phyloP scores from a whole-genome alignment of 345 rosid species.

The Melaleuca quinquenervia region DNA sequence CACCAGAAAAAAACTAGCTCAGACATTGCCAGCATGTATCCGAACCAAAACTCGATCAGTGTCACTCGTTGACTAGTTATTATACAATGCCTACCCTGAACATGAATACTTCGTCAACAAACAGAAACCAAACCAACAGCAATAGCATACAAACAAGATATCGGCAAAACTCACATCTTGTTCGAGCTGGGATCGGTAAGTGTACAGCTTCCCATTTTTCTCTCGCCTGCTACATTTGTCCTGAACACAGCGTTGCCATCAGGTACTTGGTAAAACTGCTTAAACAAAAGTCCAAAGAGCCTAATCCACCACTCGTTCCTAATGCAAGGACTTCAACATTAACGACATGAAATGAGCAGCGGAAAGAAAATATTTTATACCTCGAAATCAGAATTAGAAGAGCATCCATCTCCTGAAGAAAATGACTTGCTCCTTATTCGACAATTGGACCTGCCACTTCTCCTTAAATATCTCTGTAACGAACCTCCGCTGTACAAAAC shows the following conservation, averaged over 20 bases:
- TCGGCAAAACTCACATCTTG: constrained; percentile 53
- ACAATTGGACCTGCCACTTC: constrained; percentile 18
- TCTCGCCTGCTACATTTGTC: constrained; percentile 21
- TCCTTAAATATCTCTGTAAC: constrained; percentile 41
- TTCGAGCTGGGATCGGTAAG: constrained; percentile 65
- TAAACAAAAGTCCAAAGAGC: not conserved
- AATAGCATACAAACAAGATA: not conserved
- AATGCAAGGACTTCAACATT: not conserved
- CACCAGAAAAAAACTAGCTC: not conserved
- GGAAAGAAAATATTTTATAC: constrained; percentile 11
- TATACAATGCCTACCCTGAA: not conserved
- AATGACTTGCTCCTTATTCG: constrained; percentile 20
- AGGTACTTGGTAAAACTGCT: not conserved
- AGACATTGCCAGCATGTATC: not conserved
- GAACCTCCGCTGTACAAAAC: constrained; percentile 37
- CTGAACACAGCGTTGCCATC: constrained; percentile 6
- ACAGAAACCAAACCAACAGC: not conserved
- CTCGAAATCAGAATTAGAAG: constrained; percentile 32
- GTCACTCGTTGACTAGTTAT: not conserved
- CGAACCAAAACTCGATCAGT: not conserved
- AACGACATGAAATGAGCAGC: not conserved
- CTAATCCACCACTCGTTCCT: not conserved
- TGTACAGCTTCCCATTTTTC: constrained; percentile 29
- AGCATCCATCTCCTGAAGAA: constrained; percentile 44
- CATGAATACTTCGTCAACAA: not conserved